A percentile compares a stretch with the other conserved stretches of the same genome.
Evolutionary conservation across 1,284 basidiomycete species (phyloP).

Genomic region (Hemileia vastatrix): DNA sequence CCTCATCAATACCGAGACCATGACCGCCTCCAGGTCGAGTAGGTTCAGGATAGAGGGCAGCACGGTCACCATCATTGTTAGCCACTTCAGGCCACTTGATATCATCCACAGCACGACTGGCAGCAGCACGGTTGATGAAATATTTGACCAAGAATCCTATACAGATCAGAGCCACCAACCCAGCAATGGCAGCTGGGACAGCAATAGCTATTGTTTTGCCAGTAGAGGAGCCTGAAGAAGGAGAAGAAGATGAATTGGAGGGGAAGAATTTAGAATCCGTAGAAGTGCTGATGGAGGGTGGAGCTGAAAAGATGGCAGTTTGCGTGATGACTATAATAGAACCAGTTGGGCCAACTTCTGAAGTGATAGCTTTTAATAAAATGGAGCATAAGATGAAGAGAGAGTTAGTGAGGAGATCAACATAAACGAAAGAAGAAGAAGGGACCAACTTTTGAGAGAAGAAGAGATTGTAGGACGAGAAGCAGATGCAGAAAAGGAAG

Average conservation of each 20-base stretch:
- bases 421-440: not conserved
- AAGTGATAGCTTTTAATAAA: constrained; percentile 13
- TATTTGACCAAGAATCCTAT: not conserved
- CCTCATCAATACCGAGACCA: constrained; percentile 32
- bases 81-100: constrained; percentile 33
- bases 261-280: not conserved
- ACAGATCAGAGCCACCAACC: constrained; percentile 1
- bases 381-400: not conserved
- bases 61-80: constrained; percentile 25
- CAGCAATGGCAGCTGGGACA: constrained; percentile 14
- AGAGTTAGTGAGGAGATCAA: not conserved
- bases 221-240: not conserved
- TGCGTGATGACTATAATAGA: constrained; percentile 18
- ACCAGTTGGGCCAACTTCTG: not conserved
- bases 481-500: not conserved
- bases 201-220: constrained; percentile 11
- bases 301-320: not conserved
- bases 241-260: not conserved
- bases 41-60: constrained; percentile 36
- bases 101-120: constrained; percentile 23
- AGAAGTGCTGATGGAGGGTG: not conserved
- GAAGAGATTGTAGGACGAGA: constrained; percentile 1
- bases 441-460: not conserved
- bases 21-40: constrained; percentile 30
- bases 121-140: constrained; percentile 1